phyloP scores from a whole-genome alignment of 257 asterid genomes.

The Nicotiana sylvestris region DNA sequence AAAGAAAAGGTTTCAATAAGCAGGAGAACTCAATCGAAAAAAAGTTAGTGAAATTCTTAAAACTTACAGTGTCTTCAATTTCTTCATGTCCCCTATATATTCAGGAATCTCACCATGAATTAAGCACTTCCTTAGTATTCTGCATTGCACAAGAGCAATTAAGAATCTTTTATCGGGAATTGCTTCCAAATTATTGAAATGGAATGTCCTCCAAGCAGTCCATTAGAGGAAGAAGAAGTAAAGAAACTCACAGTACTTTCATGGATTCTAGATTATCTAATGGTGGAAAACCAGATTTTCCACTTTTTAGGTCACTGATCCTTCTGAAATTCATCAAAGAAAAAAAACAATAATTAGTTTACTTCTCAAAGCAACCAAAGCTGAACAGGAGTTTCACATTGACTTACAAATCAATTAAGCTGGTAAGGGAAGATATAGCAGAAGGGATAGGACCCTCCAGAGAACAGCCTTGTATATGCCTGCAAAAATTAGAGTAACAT shows the following conservation, averaged over 20 bases:
- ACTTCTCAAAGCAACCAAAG: neutral
- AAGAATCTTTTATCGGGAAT: neutral
- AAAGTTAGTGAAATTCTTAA: slow-evolving; percentile 6
- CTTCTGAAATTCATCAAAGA: slow-evolving; percentile 52
- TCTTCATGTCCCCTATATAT: slow-evolving; percentile 55
- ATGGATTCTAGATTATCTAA: slow-evolving; percentile 45
- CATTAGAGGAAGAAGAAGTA: slow-evolving; percentile 4
- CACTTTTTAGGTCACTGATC: slow-evolving; percentile 74
- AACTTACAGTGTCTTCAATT: slow-evolving; percentile 69
- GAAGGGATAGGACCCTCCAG: slow-evolving; percentile 91
- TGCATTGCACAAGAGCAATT: slow-evolving; percentile 16
- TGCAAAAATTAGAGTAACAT: slow-evolving; percentile 26
- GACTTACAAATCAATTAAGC: slow-evolving; percentile 71
- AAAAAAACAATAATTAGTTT: neutral
- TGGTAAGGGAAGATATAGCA: slow-evolving; percentile 57
- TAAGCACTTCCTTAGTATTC: slow-evolving; percentile 63
- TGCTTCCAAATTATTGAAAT: neutral
- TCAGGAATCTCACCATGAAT: slow-evolving; percentile 61
- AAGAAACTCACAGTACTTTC: slow-evolving; percentile 61
- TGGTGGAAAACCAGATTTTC: slow-evolving; percentile 59
- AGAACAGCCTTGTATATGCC: slow-evolving; percentile 92
- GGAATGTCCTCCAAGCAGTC: neutral
- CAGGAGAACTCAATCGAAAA: neutral
- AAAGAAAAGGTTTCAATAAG: neutral
- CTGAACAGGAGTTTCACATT: neutral